These are phyloP conservation scores for Boletus albobrunnescens DNA, from an alignment of 1,284 basidiomycete species.

Conservation along the genomic window DNA sequence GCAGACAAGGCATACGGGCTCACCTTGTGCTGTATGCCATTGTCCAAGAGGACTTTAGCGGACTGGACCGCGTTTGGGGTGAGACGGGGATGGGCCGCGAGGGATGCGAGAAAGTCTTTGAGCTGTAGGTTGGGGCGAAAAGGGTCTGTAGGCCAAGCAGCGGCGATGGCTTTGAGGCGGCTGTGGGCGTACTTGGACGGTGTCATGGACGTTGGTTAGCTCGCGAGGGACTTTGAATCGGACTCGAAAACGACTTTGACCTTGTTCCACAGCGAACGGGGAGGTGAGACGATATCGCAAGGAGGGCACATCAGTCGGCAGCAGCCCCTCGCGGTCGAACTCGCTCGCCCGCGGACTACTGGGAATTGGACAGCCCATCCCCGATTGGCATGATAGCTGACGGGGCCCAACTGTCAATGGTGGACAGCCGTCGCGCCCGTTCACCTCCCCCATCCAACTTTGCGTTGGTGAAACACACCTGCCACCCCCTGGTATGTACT, in stretches of 20 bases:
- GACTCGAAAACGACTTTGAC: slow-evolving; percentile 14
- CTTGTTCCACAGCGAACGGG: too few relatives aligned
- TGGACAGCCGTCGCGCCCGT: too few relatives aligned
- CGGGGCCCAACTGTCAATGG: too few relatives aligned
- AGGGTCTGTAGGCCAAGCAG: slow-evolving; percentile 62
- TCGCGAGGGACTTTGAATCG: slow-evolving; percentile 20
- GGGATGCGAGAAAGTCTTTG: slow-evolving; percentile 55
- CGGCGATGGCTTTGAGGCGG: slow-evolving; percentile 51
- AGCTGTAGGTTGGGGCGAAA: slow-evolving; percentile 73
- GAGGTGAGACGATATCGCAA: too few relatives aligned
- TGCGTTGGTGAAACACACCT: background rate
- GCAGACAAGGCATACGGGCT: too few relatives aligned
- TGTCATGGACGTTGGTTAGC: too few relatives aligned
- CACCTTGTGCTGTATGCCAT: slow-evolving; percentile 57
- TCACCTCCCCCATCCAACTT: too few relatives aligned
- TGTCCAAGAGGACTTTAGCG: slow-evolving; percentile 49
- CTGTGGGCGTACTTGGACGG: too few relatives aligned
- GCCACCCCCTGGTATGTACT: background rate
- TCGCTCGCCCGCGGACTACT: slow-evolving; percentile 3
- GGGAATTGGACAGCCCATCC: background rate
- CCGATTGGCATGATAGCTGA: slow-evolving; percentile 1
- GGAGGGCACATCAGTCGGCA: too few relatives aligned
- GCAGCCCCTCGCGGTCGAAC: too few relatives aligned
- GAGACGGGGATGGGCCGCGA: slow-evolving; percentile 64
- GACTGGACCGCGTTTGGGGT: slow-evolving; percentile 56